phyloP scores from a whole-genome alignment of 495 filamentous ascomycete genomes.

The Neurospora cerealis region DNA sequence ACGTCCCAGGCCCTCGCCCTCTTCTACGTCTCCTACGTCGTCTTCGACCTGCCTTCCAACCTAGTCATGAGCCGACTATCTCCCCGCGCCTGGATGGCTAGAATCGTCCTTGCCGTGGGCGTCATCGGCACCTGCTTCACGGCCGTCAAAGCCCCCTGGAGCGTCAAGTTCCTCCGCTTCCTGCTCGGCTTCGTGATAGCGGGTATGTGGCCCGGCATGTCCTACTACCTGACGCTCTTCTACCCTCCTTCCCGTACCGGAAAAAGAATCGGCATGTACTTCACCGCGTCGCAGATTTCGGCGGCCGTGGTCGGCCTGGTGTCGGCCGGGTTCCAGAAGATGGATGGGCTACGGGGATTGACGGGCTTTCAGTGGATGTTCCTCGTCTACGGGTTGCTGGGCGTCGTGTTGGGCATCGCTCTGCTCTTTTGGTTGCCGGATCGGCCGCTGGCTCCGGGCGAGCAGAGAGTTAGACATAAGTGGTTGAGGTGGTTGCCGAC shows the following conservation, averaged over 20 bases:
- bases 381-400: conserved; percentile 72
- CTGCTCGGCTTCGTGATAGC: conserved; percentile 81
- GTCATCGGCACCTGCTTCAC: conserved; percentile 75
- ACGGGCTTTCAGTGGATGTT: conserved; percentile 96
- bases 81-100: conserved; percentile 85
- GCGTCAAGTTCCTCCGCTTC: conserved; percentile 82
- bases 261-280: conserved; percentile 82
- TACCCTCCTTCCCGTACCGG: conserved; percentile 80
- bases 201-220: conserved; percentile 93
- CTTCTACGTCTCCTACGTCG: conserved; percentile 85
- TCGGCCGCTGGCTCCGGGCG: conserved; percentile 60
- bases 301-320: conserved; percentile 85
- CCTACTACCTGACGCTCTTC: conserved; percentile 86
- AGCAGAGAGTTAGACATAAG: conserved; percentile 31
- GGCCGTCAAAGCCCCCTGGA: conserved; percentile 72
- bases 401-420: conserved; percentile 54
- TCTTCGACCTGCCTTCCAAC: conserved; percentile 85
- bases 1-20: conserved; percentile 74
- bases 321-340: conserved; percentile 82
- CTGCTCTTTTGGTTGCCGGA: conserved; percentile 89
- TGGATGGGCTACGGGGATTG: conserved; percentile 68
- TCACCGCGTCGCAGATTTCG: conserved; percentile 80
- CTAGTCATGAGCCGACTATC: conserved; percentile 78
- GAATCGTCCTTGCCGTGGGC: conserved; percentile 82
- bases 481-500: conserved; percentile 50